Base-by-base conservation (phyloP, 495 filamentous ascomycete species). In the Peziza echinospora region DNA sequence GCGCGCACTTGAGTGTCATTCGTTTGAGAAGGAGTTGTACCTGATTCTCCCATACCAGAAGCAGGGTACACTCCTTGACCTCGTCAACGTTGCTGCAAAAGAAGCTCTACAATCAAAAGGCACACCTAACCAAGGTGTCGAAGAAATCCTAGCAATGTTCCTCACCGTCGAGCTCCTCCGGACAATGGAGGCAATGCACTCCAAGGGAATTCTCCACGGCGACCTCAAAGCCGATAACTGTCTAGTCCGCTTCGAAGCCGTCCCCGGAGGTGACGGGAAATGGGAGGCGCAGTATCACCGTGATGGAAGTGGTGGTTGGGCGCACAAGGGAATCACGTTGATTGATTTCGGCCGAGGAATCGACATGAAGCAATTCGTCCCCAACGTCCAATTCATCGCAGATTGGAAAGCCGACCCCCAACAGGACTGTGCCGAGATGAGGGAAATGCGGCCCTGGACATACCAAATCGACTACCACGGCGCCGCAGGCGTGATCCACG, bases 191-290 rank as follows among this genome's bases (percentile, higher is more conserved):
- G 76, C 76, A 0, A 68, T 96, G 46, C 89, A 97, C 63, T 55
- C 73, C 2, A 77, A 77, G 48, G 71, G 73, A 6, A 71, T 97
- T 51, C 66, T 93, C 22, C 89, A 97, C 59, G 91, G 89, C 41
- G 89, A 97, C 55, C 68, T 97, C 53, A 97, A 97, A 62, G 75
- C 80, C 1, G 89, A 97, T 60, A 97, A 97, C 60, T 86, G 85
- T 51, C 73, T 97, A 1, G 73, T 94, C 34, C 84, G 89, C 7
- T 73, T 94, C 44, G 78, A 84, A 43, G 62, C 67, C 6, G 48
- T 66, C 0, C 52, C 57, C 3, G 3, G 4, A 37, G 30, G 30
- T 4, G 62, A 67, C 37, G 60, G 69, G n/a, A 52, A 60, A 22
- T 68, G 70, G 66, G 42, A 24, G 25, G 42, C 56, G 24, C 51